Base-by-base conservation (phyloP, 2,329 filamentous ascomycete species). In the Drechslerella coelobrocha region DNA sequence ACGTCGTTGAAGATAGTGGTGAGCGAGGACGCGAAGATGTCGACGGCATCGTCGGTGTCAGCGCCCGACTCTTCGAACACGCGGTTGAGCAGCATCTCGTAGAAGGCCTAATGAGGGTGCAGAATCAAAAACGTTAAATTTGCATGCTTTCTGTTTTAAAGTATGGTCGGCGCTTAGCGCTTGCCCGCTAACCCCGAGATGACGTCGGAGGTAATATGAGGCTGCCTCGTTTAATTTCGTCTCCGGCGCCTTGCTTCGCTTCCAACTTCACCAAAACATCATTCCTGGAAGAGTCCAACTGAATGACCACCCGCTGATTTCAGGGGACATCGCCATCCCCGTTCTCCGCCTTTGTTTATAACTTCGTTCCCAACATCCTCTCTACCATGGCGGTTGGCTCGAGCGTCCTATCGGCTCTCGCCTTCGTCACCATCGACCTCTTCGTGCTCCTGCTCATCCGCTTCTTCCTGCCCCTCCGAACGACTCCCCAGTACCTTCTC, bases 381-480 rank as follows among this genome's bases (percentile, higher is more conserved):
- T 31, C 48, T 52, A 23, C 51, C 29, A 72, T 72, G 75, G 73
- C 73, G 41, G 61, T 75, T 57, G 73, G 71, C 37, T 74, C 74
- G 19, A 73, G 68, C 43, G 54, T 76, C 27, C 74, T 76, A 37
- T 75, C 72, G 26, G 73, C 66, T n/a, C 66, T 75, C 48, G 75
- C 74, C 51, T 71, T 76, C 14, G 52, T 72, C 52, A 54, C 48
- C 23, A 72, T 76, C 39, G 73, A 88, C 73, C 78, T 89, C 72
- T 81, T 89, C 71, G 91, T 94, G 68, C 84, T 99, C 45, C 83
- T 97, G 21, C 87, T 97, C 73, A 83, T 97, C 68, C 89, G 94
- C 76, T 88, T 91, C 81, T 99, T 92, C 80, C 85, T 99, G 8
- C 93, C 93, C 1, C 84, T 99, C 31, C 91, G 94, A 75, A 87